A percentile compares a stretch with the other conserved stretches of the same genome.
These are phyloP conservation scores for Zoysia matrella DNA, from an alignment of 202 grass and related monocot species.

Conservation along the genomic window DNA sequence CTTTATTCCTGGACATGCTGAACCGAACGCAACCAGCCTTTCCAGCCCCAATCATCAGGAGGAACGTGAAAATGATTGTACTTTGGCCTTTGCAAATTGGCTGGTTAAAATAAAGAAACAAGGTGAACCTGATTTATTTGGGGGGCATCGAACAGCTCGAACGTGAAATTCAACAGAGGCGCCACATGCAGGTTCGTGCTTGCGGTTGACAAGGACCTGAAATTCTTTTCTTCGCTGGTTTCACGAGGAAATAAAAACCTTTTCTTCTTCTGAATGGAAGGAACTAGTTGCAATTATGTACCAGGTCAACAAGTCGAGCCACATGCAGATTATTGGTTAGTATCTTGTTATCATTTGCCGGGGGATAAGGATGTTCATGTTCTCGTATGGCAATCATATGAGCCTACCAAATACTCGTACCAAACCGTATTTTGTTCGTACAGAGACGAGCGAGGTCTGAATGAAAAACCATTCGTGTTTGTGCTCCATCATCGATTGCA, in stretches of 20 bases:
- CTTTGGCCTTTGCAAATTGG: slow-evolving; percentile 36
- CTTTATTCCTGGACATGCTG: slow-evolving; percentile 47
- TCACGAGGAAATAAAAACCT: background rate
- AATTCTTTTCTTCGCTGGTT: background rate
- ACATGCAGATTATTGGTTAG: background rate
- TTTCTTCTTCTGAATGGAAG: too few species aligned
- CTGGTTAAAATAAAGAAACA: background rate
- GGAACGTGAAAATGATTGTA: background rate
- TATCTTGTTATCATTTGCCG: background rate
- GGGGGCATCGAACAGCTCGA: slow-evolving; percentile 16
- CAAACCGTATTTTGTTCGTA: background rate
- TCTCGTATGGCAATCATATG: background rate
- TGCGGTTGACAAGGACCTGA: slow-evolving; percentile 1
- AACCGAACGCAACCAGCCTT: slow-evolving; percentile 22
- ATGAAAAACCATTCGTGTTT: background rate
- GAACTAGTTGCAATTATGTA: background rate
- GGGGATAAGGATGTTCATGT: slow-evolving; percentile 6
- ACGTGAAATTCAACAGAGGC: background rate
- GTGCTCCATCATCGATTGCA: background rate
- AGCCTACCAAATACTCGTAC: background rate
- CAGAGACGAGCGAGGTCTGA: background rate
- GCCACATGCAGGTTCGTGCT: slow-evolving; percentile 31
- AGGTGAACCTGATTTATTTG: too few species aligned
- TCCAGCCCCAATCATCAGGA: slow-evolving; percentile 36
- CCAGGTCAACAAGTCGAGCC: background rate